Evolutionary conservation across 139 green algal species (phyloP), one percentile per base, ranked within the genome.

Genomic region (Auxenochlorella pyrenoidosa): DNA sequence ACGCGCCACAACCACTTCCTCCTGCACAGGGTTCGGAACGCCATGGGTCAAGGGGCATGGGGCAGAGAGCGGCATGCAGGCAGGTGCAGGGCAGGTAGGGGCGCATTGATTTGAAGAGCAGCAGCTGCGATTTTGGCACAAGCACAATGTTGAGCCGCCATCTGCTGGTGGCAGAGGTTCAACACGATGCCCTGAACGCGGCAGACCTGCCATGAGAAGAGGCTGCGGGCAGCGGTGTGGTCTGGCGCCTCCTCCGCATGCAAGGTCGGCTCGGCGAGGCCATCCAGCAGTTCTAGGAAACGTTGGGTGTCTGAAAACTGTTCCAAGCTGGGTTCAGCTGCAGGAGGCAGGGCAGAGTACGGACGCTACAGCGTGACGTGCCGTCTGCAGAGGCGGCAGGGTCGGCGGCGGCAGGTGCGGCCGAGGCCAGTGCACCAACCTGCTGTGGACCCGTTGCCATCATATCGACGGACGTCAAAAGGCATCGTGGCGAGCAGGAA

Each of bases 141-240:
- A n/a, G n/a, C n/a, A n/a, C n/a, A n/a, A n/a, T n/a, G n/a, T n/a
- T n/a, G n/a, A n/a, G n/a, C n/a, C n/a, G n/a, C n/a, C n/a, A n/a
- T n/a, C n/a, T n/a, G n/a, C n/a, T n/a, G n/a, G n/a, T n/a, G n/a
- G n/a, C n/a, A n/a, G n/a, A n/a, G n/a, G n/a, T n/a, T n/a, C n/a
- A n/a, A n/a, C n/a, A n/a, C n/a, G n/a, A n/a, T n/a, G 32, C 30
- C 68, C 70, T 12, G 70, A 3, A n/a, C 34, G 18, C 22, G 41
- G 26, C 84, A 13, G 58, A 92, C 91, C 75, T 93, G 66, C 51
- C 87, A 90, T n/a, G 72, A 58, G 91, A 97, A 97, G 59, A 97
- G 88, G 13, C 79, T 75, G 0, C 70, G 44, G 0, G 94, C 95
- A 38, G 94, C 94, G 15, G 86, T 44, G 0, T 82, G 2, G 80